These are phyloP conservation scores for Aspergillus aculeatus DNA, from an alignment of 2,329 filamentous ascomycete genomes.

Conservation along the genomic window DNA sequence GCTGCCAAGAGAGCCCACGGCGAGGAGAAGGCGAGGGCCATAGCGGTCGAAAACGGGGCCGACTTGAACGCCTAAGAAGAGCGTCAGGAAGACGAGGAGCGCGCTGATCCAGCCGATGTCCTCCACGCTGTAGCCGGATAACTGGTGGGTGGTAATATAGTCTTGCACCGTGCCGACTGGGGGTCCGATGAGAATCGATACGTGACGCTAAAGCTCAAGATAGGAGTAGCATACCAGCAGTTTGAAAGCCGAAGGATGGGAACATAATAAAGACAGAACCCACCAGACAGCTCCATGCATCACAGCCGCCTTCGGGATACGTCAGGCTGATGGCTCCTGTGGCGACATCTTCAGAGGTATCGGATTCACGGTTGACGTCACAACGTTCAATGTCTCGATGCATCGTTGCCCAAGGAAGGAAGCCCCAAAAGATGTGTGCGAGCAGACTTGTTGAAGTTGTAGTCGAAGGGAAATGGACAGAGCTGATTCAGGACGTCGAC, in stretches of 20 bases:
- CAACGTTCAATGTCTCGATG: no score
- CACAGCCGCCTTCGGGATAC: slow-evolving; percentile 32
- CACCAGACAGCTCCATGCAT: slow-evolving; percentile 36
- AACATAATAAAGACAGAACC: slow-evolving; percentile 40
- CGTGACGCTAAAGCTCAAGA: no score
- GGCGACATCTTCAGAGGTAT: background rate
- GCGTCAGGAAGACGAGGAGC: slow-evolving; percentile 46
- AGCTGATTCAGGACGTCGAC: no score
- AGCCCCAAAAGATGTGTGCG: no score
- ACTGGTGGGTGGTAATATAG: slow-evolving; percentile 48
- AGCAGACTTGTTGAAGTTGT: no score
- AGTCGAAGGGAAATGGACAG: no score
- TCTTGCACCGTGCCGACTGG: slow-evolving; percentile 50
- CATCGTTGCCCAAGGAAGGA: no score
- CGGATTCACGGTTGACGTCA: no score
- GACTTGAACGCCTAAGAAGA: slow-evolving; percentile 49
- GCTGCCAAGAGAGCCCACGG: slow-evolving; percentile 39
- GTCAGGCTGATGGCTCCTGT: slow-evolving; percentile 14
- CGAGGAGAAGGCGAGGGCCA: slow-evolving; percentile 44
- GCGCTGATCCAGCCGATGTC: slow-evolving; percentile 54
- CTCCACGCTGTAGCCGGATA: slow-evolving; percentile 42
- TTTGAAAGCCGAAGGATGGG: slow-evolving; percentile 49
- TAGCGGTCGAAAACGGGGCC: slow-evolving; percentile 38
- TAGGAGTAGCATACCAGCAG: slow-evolving; percentile 23
- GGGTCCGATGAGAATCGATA: no score